Base-by-base conservation (phyloP, 2,329 filamentous ascomycete species). In the Fusarium abutilonis region DNA sequence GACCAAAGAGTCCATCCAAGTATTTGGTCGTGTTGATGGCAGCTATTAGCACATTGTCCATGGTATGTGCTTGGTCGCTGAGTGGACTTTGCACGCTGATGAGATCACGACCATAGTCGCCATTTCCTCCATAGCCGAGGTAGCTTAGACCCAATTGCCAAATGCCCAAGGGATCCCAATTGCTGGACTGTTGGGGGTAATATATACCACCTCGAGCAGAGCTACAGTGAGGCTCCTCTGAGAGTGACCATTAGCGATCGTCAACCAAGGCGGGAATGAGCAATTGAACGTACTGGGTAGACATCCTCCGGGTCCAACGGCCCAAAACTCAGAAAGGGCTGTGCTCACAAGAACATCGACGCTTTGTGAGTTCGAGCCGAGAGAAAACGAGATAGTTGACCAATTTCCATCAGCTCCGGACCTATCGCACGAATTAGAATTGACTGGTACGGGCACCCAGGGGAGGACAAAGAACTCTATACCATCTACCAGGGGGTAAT, bases 281-380 rank as follows among this genome's bases (percentile, higher is more conserved):
- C 10, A 26, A 14, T 4, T 13, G 42, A 26, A 77, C 79, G 68
- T 79, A 83, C 82, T 78, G 38, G 74, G 68, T 63, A 73, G 61
- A 63, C 86, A 89, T 52, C 86, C 87, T 56, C 81, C 79, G 2
- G 82, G 77, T 48, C 87, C 81, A 35, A 92, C 78, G 4, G 86
- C 82, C 89, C 89, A 92, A 39, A 89, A 86, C 73, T 92, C 89
- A 32, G 90, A 90, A 38, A 88, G 80, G 11, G 84, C 82, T 6
- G 89, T 92, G 69, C 88, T 91, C 47, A 88, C 80, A 11, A 80
- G 70, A 29, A 80, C 73, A 63, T 78, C 73, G 56, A 80, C 69
- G 9, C 64, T 28, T 49, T 77, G 71, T 7, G 68, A 68, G 9
- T 74, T 65, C 17, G 77, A 74, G 83, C 80, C 67, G 78, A 83